A percentile compares a stretch with the other conserved stretches of the same genome.
These are phyloP conservation scores for Physaria fendleri DNA, from an alignment of 345 rosid species.

Conservation along the genomic window DNA sequence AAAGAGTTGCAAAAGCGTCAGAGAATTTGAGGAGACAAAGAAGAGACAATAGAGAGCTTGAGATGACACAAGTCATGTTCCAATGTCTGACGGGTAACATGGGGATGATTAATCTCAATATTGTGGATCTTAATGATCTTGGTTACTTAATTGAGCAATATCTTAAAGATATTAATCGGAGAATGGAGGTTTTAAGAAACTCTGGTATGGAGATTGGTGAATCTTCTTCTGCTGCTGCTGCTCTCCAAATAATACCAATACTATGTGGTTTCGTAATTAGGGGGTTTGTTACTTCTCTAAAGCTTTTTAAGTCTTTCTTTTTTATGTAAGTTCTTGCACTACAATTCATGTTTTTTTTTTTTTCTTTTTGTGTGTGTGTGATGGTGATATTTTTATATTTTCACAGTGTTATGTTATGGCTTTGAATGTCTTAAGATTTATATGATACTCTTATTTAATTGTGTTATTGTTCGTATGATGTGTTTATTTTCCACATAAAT, in stretches of 20 bases:
- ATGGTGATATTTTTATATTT: too few species aligned
- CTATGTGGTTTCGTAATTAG: too few species aligned
- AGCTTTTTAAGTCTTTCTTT: too few species aligned
- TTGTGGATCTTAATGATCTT: conserved; percentile 30
- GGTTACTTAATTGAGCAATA: conserved; percentile 23
- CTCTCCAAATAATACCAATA: too few species aligned
- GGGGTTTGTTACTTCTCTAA: too few species aligned
- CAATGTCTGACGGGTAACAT: conserved; percentile 18
- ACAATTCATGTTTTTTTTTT: too few species aligned
- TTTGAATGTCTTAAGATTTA: too few species aligned
- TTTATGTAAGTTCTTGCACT: neutral
- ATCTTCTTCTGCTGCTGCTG: neutral
- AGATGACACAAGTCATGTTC: conserved; percentile 33
- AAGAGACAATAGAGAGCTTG: conserved; percentile 24
- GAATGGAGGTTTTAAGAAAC: neutral
- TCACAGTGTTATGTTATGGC: too few species aligned
- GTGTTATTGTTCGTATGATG: too few species aligned
- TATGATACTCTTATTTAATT: too few species aligned
- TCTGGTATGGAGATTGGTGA: neutral
- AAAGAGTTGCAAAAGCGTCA: conserved; percentile 16
- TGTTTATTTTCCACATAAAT: too few species aligned
- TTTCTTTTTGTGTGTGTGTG: too few species aligned
- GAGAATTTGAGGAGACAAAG: conserved; percentile 12
- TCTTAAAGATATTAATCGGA: conserved; percentile 16
- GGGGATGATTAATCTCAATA: conserved; percentile 7